A percentile compares a stretch with the other conserved stretches of the same genome.
Conservation (phyloP, 2,329 filamentous ascomycete species). For the Pleurostoma richardsiae region DNA sequence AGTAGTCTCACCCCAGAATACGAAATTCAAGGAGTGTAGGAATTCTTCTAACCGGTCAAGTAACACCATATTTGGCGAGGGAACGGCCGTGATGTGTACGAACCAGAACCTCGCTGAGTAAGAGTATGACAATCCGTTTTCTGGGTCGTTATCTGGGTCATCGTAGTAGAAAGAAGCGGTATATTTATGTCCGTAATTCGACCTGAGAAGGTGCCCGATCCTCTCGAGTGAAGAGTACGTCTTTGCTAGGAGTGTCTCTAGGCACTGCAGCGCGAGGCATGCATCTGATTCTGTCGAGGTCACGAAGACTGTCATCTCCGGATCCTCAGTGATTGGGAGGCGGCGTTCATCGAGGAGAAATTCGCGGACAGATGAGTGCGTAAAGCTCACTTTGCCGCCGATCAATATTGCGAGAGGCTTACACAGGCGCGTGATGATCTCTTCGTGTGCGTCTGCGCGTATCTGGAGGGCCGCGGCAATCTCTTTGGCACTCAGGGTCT, state of each 20-base stretch:
- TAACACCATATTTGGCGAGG: not conserved
- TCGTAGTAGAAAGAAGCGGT: not conserved
- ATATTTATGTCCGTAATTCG: not conserved
- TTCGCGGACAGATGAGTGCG: not conserved
- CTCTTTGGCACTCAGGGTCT: not conserved
- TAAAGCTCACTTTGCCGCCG: not conserved
- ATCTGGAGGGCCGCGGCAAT: not conserved
- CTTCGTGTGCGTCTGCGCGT: not conserved
- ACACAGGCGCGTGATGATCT: not conserved
- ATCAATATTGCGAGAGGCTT: not conserved
- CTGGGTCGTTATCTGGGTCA: not conserved
- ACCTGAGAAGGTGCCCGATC: not conserved
- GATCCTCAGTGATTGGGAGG: not conserved
- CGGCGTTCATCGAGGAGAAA: not conserved
- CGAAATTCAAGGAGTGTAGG: constrained; percentile 1
- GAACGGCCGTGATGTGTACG: not conserved
- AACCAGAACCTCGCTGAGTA: constrained; percentile 2
- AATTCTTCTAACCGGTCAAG: not conserved
- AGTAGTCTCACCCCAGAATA: constrained; percentile 4
- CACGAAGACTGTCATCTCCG: not conserved
- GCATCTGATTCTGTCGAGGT: not conserved
- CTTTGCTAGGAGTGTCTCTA: not conserved
- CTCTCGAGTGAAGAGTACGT: not conserved
- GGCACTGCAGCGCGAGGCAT: not conserved
- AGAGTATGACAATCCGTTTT: not conserved